A percentile compares a stretch with the other conserved stretches of the same genome.
Evolutionary conservation across 1,284 basidiomycete species (phyloP).

Genomic region (Hemileia vastatrix): DNA sequence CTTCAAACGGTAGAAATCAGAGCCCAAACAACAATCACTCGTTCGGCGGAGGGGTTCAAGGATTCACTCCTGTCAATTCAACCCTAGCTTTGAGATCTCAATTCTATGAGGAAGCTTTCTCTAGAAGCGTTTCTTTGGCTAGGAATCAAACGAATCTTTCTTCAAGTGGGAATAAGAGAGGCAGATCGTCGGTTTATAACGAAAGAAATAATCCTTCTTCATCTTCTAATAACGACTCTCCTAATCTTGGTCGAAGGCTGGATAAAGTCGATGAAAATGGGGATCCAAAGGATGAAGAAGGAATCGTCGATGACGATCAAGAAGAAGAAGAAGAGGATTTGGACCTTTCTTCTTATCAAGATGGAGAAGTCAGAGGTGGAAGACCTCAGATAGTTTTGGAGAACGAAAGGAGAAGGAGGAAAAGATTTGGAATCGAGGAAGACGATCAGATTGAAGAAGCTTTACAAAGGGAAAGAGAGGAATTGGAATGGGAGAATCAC

Average conservation of each 20-base stretch:
- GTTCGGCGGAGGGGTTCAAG: background rate
- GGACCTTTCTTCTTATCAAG: background rate
- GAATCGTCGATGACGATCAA: background rate
- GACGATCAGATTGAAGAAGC: too few relatives aligned
- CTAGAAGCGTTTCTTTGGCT: background rate
- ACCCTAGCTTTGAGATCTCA: too few relatives aligned
- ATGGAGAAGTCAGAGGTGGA: background rate
- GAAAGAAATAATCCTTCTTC: background rate
- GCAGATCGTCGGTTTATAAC: background rate
- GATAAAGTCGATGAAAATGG: background rate
- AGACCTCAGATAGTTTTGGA: background rate
- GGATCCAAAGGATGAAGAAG: background rate
- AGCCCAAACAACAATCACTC: background rate
- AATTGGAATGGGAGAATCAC: too few relatives aligned
- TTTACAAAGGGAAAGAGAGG: too few relatives aligned
- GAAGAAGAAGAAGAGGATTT: background rate
- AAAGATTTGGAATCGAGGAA: background rate
- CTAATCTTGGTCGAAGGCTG: background rate
- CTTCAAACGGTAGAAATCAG: slow-evolving; percentile 4
- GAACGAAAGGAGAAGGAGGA: background rate
- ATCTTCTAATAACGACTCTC: background rate
- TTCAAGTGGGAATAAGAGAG: background rate
- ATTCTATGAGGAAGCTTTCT: too few relatives aligned
- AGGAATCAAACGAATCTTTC: background rate
- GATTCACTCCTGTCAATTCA: too few relatives aligned